Evolutionary conservation across 1,284 basidiomycete species (phyloP).

Genomic region (Naganishia cerealis): DNA sequence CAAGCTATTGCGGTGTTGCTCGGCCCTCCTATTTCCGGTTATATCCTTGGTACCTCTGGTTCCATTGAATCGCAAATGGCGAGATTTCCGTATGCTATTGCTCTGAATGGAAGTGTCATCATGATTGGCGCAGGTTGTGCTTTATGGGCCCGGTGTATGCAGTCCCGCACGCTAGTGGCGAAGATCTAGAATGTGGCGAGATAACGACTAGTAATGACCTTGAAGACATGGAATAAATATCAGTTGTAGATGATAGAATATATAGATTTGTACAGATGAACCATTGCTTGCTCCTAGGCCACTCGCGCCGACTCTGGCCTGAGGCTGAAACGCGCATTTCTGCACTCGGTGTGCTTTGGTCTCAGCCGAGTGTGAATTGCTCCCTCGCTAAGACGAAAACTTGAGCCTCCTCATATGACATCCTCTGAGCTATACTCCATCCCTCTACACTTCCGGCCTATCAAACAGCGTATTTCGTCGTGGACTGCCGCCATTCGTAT

Average conservation of each 20-base stretch:
- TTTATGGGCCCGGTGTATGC: constrained; percentile 5
- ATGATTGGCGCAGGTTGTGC: constrained; percentile 27
- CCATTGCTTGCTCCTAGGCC: neutral
- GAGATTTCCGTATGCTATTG: constrained; percentile 29
- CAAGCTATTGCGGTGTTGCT: constrained; percentile 43
- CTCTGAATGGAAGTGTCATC: constrained; percentile 27
- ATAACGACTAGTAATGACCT: constrained; percentile 1
- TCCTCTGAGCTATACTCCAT: no score
- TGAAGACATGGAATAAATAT: neutral
- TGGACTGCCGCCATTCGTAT: no score
- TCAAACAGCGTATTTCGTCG: no score
- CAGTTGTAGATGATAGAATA: constrained; percentile 5
- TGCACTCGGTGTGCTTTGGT: neutral
- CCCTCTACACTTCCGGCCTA: no score
- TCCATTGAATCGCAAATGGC: constrained; percentile 26
- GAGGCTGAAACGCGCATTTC: neutral
- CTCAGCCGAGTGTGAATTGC: constrained; percentile 12
- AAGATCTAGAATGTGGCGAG: constrained; percentile 8
- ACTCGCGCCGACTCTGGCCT: neutral
- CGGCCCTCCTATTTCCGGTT: constrained; percentile 46
- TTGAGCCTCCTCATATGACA: neutral
- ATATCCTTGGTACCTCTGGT: constrained; percentile 40
- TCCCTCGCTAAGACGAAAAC: constrained; percentile 27
- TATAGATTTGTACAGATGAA: neutral
- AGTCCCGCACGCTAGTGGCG: constrained; percentile 16